Base-by-base conservation (phyloP, 2,329 filamentous ascomycete genomes). In the Diaporthe nobilis region DNA sequence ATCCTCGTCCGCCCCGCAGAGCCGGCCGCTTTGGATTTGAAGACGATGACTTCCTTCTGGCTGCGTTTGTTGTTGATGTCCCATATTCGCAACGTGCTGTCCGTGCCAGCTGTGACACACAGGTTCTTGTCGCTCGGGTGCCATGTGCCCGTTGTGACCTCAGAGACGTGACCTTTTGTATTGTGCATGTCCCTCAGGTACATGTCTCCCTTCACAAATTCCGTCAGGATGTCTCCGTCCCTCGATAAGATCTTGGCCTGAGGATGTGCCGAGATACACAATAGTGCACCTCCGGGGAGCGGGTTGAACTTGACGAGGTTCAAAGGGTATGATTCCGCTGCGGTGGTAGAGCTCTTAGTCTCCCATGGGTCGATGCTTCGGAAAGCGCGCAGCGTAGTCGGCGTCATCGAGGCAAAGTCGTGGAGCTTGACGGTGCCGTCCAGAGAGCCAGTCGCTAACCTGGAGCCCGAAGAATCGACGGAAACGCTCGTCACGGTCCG, bases 121-220 rank as follows among this genome's bases (percentile, higher is more conserved):
- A 96, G 80, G 79, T 98, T 95, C 81, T 90, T 92, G 82, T 98
- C 93, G 3, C 92, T 92, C 0, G 97, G 97, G 84, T 96, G 95
- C 97, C 97, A 99, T 53, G 93, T 94, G 31, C 95, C 96, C 31
- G 93, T 94, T 4, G 95, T 95, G 55, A 98, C 91, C 84, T 98
- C 97, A 5, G 96, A 96, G 71, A 98, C 92, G 84, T 99, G 97
- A 1, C 97, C 97, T 83, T 98, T 98, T 6, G 97, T 99, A 83
- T 98, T 96, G 85, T 98, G 92, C 94, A 98, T 97, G 83, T 99
- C 97, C 73, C 96, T 91, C 79, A 99, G 86, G 81, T 99, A 99
- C 96, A 98, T 98, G 83, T 99, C 97, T 61, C 97, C 97, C 85
- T 99, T 99, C 79, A 95, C 93, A 79, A 98, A 98, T 81, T 98